phyloP scores from a whole-genome alignment of 495 filamentous ascomycete genomes.

The Articulospora tetracladia region DNA sequence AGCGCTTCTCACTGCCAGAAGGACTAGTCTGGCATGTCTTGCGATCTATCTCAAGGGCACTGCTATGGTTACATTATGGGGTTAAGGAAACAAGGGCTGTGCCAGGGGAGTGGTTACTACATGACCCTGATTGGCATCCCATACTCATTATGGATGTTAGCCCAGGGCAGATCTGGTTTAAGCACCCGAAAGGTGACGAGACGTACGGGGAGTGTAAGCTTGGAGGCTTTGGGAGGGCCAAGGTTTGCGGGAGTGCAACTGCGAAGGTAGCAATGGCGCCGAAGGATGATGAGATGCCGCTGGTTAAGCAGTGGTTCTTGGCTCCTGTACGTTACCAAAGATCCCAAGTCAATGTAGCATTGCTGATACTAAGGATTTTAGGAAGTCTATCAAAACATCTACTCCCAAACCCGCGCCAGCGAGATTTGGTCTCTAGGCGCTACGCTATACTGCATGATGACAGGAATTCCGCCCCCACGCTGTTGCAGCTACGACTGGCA shows the following conservation, averaged over 20 bases:
- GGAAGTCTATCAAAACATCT: conserved; percentile 22
- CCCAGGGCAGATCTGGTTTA: conserved; percentile 40
- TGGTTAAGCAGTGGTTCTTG: conserved; percentile 16
- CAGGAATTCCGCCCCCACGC: conserved; percentile 20
- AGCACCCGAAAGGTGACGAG: conserved; percentile 38
- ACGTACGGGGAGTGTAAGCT: conserved; percentile 46
- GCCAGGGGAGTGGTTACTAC: conserved; percentile 10
- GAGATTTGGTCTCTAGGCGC: conserved; percentile 35
- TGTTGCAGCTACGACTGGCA: conserved; percentile 28
- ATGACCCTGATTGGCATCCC: conserved; percentile 38
- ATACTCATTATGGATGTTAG: conserved; percentile 40
- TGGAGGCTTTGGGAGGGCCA: conserved; percentile 35
- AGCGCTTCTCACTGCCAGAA: conserved; percentile 23
- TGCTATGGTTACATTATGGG: conserved; percentile 25
- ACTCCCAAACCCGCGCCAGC: conserved; percentile 27
- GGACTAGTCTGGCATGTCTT: conserved; percentile 25
- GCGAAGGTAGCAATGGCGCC: conserved; percentile 3
- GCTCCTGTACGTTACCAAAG: conserved; percentile 8
- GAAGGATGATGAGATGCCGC: conserved; percentile 3
- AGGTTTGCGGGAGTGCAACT: conserved; percentile 29
- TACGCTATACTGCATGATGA: conserved; percentile 38
- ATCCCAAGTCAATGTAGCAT: not conserved
- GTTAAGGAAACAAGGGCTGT: conserved; percentile 22
- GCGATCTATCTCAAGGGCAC: conserved; percentile 9
- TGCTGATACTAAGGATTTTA: conserved; percentile 1